Base-by-base conservation (phyloP, 1,284 basidiomycete genomes). In the Takashimella tepidaria region DNA sequence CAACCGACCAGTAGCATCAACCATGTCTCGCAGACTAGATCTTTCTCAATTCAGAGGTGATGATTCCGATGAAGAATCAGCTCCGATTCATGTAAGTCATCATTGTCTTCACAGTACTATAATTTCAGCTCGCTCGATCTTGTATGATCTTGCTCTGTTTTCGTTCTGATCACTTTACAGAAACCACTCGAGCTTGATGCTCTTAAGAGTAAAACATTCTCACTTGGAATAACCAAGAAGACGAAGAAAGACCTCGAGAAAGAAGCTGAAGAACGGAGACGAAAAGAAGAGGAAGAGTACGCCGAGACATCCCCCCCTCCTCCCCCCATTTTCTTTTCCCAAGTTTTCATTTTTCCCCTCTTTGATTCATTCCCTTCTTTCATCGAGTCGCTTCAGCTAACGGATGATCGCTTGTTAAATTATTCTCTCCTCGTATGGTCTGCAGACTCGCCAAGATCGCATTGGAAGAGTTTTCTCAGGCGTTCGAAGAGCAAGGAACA, bases 191-290 rank as follows among this genome's bases (percentile, higher is more conserved):
- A 68, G 27, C 60, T 77, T 12, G 69, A 68, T 42, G 62, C 65
- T n/a, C 59, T 73, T 40, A 76, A 76, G 51, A 67, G 66, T 46
- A 67, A 72, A 51, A 74, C 70, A 1, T 77, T 76, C 63, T 64
- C 70, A 2, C 65, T 72, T 51, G 77, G 76, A 0, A 73, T 71
- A 16, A 72, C 71, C 13, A 76, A 74, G 48, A 79, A 79, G 66
- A 75, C 75, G 2, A 78, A 95, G 74, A 91, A 88, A 68, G 92
- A 96, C 68, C 83, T 86, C 63, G 92, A 96, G 69, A 85, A 84
- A 47, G 91, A 89, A 45, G 88, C 89, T 53, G 88, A 86, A 27
- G 92, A 92, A 76, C 84, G 84, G 68, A 83, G 80, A 61, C 85
- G 89, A 68, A 85, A 88, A 64, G 90, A 92, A 67, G 87, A 86